Conservation (phyloP, 495 filamentous ascomycete genomes). For the Neurospora sp. region DNA sequence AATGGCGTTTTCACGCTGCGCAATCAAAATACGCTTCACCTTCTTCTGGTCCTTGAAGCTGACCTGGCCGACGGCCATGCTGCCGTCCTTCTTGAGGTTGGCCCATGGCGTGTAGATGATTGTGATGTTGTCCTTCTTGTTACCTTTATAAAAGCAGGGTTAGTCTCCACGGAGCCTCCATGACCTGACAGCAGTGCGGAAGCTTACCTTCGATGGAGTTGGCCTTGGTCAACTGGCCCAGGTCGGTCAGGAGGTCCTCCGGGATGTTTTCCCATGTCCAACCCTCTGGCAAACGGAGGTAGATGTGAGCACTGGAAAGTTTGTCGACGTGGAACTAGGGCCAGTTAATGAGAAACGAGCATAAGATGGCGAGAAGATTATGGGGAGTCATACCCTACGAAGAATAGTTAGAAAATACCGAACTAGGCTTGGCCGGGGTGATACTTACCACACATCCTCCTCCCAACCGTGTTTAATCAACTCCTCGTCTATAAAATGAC, state of each 20-base stretch:
- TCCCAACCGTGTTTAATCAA: constrained; percentile 88
- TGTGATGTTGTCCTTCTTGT: constrained; percentile 97
- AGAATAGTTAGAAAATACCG: neutral
- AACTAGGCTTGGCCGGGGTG: neutral
- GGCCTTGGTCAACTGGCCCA: constrained; percentile 91
- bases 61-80: constrained; percentile 92
- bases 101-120: constrained; percentile 98
- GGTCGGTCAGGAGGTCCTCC: constrained; percentile 66
- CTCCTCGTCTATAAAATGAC: constrained; percentile 66
- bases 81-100: constrained; percentile 91
- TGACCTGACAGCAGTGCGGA: neutral
- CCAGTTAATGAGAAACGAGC: neutral
- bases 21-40: constrained; percentile 71
- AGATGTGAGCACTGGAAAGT: constrained; percentile 91
- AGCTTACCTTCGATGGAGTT: constrained; percentile 90
- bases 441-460: constrained; percentile 80
- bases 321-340: constrained; percentile 93
- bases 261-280: constrained; percentile 81
- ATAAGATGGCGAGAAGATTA: neutral
- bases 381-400: constrained; percentile 3
- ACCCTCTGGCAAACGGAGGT: constrained; percentile 72
- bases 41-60: constrained; percentile 86
- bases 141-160: constrained; percentile 41
- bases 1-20: constrained; percentile 71
- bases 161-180: neutral